phyloP scores from a whole-genome alignment of 345 rosid genomes.

The Laguncularia racemosa region DNA sequence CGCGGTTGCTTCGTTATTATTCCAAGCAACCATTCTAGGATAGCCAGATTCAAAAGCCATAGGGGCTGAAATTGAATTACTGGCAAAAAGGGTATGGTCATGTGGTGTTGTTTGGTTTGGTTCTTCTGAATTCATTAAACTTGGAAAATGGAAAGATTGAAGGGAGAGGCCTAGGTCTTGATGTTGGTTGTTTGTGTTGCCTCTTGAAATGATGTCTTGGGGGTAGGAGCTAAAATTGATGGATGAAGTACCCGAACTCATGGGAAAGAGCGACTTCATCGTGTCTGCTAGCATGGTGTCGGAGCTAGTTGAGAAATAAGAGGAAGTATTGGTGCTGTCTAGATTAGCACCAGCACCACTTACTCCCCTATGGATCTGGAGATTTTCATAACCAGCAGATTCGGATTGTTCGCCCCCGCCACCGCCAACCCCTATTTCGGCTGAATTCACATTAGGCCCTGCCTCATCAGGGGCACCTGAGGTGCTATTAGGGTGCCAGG shows the following conservation, averaged over 20 bases:
- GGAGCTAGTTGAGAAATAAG: constrained; percentile 25
- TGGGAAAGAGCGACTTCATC: constrained; percentile 63
- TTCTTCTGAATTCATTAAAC: constrained; percentile 12
- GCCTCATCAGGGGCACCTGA: constrained; percentile 9
- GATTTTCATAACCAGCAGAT: constrained; percentile 31
- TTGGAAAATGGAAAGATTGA: constrained; percentile 11
- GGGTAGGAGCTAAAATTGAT: constrained; percentile 54
- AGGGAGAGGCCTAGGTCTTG: constrained; percentile 14
- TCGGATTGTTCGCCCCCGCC: constrained; percentile 17
- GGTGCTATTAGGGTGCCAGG: constrained; percentile 24
- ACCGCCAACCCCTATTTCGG: constrained; percentile 29
- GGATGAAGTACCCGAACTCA: constrained; percentile 34
- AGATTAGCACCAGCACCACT: constrained; percentile 17
- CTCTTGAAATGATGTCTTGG: constrained; percentile 41
- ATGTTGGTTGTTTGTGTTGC: constrained; percentile 18
- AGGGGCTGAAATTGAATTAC: constrained; percentile 15
- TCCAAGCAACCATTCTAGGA: constrained; percentile 46
- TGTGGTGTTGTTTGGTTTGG: not conserved
- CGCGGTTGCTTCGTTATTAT: constrained; percentile 24
- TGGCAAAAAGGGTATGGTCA: not conserved
- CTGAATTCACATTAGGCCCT: constrained; percentile 17
- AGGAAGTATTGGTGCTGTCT: constrained; percentile 26
- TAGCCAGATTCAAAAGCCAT: constrained; percentile 28
- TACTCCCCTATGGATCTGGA: constrained; percentile 34
- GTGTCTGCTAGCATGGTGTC: constrained; percentile 23